Conservation (phyloP, 352 stramenopile species). For the Globisporangium iwayamae region DNA sequence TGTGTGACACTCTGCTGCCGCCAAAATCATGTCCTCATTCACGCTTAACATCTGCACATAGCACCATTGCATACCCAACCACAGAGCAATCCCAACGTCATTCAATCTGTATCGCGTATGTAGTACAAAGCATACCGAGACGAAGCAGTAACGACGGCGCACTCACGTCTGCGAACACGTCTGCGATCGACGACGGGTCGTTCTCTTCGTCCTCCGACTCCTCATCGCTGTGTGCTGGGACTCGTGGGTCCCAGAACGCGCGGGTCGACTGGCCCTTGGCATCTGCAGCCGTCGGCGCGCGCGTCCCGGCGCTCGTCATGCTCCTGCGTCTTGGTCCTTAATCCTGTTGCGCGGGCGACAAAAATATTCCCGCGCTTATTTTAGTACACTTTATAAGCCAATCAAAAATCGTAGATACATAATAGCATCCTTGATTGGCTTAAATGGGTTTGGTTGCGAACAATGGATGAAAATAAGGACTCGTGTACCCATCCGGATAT, state of each 20-base stretch:
- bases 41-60: constrained; percentile 56
- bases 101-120: no score
- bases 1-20: constrained; percentile 54
- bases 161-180: constrained; percentile 67
- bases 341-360: neutral
- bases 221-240: neutral
- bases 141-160: neutral
- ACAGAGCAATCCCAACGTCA: no score
- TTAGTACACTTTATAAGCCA: neutral
- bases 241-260: constrained; percentile 6
- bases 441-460: no score
- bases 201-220: constrained; percentile 30
- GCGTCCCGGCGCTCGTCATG: neutral
- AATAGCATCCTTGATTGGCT: no score
- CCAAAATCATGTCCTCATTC: constrained; percentile 73
- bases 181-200: constrained; percentile 48
- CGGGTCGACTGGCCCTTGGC: neutral
- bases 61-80: neutral
- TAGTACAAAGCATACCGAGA: no score
- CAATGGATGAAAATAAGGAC: constrained; percentile 3
- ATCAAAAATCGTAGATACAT: neutral
- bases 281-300: neutral
- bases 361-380: constrained; percentile 10
- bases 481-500: constrained; percentile 9
- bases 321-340: neutral